Evolutionary conservation across 2,329 filamentous ascomycete species (phyloP).

Genomic region (Pezizomycotina sp.): DNA sequence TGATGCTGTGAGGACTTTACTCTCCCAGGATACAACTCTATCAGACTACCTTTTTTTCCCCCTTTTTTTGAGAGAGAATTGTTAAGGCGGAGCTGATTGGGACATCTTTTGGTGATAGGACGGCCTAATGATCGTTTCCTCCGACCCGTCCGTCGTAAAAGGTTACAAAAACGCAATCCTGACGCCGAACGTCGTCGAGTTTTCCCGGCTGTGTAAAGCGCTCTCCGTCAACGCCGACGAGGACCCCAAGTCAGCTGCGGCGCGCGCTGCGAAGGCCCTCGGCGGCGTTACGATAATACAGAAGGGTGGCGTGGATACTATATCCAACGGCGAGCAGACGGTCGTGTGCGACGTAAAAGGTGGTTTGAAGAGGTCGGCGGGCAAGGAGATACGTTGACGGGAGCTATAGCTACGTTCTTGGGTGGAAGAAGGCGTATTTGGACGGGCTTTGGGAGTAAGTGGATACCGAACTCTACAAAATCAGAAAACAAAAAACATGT

Average conservation of each 20-base stretch:
- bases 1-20: slow-evolving; percentile 41
- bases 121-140: slow-evolving; percentile 62
- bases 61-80: background rate
- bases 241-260: slow-evolving; percentile 39
- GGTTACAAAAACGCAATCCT: slow-evolving; percentile 74
- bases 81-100: background rate
- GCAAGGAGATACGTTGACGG: slow-evolving; percentile 89
- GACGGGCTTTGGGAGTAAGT: slow-evolving; percentile 56
- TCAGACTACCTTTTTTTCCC: background rate
- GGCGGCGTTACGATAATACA: slow-evolving; percentile 82
- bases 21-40: background rate
- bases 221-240: slow-evolving; percentile 46
- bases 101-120: slow-evolving; percentile 34
- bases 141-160: slow-evolving; percentile 55
- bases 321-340: slow-evolving; percentile 65
- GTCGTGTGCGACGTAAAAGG: slow-evolving; percentile 61
- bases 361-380: slow-evolving; percentile 77
- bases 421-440: slow-evolving; percentile 76
- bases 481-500: slow-evolving; percentile 19
- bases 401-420: slow-evolving; percentile 70
- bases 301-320: slow-evolving; percentile 68
- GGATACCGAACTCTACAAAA: background rate
- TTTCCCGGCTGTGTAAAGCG: slow-evolving; percentile 61
- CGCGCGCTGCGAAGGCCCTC: slow-evolving; percentile 55
- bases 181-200: slow-evolving; percentile 92